Percentiles rank a stretch among this genome's conserved stretches.
Conservation (phyloP, 495 filamentous ascomycete genomes). For the Baudoinia panamericana region DNA sequence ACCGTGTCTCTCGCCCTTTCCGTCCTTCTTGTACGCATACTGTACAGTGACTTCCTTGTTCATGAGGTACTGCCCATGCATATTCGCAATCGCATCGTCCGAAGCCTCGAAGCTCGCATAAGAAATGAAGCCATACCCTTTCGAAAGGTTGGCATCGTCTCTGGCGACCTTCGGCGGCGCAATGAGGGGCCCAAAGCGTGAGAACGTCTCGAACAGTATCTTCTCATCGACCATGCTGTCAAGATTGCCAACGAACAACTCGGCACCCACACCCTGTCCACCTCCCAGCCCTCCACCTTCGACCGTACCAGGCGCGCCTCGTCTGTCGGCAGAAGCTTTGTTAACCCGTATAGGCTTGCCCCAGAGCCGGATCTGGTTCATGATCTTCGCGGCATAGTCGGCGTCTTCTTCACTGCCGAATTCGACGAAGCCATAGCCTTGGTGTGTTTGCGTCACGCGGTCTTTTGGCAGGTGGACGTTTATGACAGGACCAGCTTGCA, state of each 20-base stretch:
- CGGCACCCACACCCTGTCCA: slow-evolving; percentile 68
- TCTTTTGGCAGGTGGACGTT: slow-evolving; percentile 98
- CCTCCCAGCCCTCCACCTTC: slow-evolving; percentile 57
- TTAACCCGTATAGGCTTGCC: slow-evolving; percentile 95
- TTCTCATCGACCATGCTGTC: slow-evolving; percentile 93
- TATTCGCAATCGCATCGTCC: slow-evolving; percentile 77
- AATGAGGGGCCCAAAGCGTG: slow-evolving; percentile 76
- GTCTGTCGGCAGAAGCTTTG: slow-evolving; percentile 92
- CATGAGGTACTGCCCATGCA: slow-evolving; percentile 95
- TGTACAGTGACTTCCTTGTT: slow-evolving; percentile 93
- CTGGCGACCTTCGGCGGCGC: slow-evolving; percentile 84
- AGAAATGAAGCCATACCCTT: slow-evolving; percentile 94
- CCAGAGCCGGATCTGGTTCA: slow-evolving; percentile 88
- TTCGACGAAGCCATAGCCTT: slow-evolving; percentile 98
- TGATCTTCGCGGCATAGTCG: slow-evolving; percentile 90
- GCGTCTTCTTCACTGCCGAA: slow-evolving; percentile 93
- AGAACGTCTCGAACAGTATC: slow-evolving; percentile 93
- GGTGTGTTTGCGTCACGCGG: slow-evolving; percentile 87
- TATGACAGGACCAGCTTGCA: slow-evolving; percentile 88
- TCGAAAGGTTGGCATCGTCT: slow-evolving; percentile 79
- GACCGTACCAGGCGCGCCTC: slow-evolving; percentile 41
- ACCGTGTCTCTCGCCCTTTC: slow-evolving; percentile 91
- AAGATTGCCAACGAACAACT: slow-evolving; percentile 93
- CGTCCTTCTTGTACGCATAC: slow-evolving; percentile 99
- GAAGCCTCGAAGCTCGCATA: slow-evolving; percentile 91